Conservation (phyloP, 768 basidiomycete genomes). For the Pleurotus sapidus region DNA sequence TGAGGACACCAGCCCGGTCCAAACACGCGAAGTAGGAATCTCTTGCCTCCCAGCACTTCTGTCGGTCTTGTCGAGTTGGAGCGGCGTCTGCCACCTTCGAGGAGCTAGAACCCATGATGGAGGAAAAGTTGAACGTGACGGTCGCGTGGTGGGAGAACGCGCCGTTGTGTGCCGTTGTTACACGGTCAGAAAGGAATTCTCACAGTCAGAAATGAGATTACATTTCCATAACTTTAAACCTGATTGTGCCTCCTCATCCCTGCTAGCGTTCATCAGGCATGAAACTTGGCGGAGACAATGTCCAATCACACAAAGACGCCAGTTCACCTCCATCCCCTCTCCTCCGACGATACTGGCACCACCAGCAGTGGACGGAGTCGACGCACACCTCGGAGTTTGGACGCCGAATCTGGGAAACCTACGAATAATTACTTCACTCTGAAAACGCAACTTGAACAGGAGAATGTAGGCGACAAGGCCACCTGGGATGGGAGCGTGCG, state of each 20-base stretch:
- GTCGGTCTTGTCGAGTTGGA: slow-evolving; percentile 52
- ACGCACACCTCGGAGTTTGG: slow-evolving; percentile 39
- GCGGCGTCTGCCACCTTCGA: background rate
- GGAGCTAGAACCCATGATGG: slow-evolving; percentile 1
- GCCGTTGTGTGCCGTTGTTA: background rate
- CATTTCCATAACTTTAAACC: too few relatives aligned
- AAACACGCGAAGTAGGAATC: slow-evolving; percentile 87
- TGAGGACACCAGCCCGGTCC: slow-evolving; percentile 63
- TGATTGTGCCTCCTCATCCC: too few relatives aligned
- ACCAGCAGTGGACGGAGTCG: slow-evolving; percentile 32
- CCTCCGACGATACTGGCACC: slow-evolving; percentile 47
- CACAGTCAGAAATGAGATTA: background rate
- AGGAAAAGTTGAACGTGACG: background rate
- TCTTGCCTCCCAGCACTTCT: slow-evolving; percentile 82
- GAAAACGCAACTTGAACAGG: slow-evolving; percentile 58
- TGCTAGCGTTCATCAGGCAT: too few relatives aligned
- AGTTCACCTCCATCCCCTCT: slow-evolving; percentile 72
- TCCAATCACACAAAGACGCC: slow-evolving; percentile 42
- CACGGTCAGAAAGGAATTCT: background rate
- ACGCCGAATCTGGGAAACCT: slow-evolving; percentile 25
- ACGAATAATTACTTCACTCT: slow-evolving; percentile 57
- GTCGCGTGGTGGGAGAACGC: too few relatives aligned
- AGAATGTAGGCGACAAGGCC: slow-evolving; percentile 25
- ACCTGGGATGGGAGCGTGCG: slow-evolving; percentile 55
- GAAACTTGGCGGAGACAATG: background rate